phyloP scores from a whole-genome alignment of 73 alveolate species.

The Blepharisma stoltei region DNA sequence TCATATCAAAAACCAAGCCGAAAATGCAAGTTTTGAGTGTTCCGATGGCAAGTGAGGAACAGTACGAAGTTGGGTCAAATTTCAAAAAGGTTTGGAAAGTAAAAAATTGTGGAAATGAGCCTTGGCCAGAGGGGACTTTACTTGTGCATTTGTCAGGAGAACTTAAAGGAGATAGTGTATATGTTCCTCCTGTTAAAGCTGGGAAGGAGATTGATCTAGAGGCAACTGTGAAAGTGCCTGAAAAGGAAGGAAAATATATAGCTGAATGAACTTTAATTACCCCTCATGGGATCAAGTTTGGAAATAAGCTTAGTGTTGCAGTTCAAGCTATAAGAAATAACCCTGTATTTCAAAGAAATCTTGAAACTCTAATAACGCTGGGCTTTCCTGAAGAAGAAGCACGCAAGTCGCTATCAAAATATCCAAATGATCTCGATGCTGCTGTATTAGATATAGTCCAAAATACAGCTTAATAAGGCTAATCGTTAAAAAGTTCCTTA shows the following conservation, averaged over 20 bases:
- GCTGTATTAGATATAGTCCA: too few species aligned
- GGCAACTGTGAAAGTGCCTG: not conserved
- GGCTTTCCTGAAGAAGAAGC: constrained; percentile 10
- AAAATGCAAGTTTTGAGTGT: constrained; percentile 10
- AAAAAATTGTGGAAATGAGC: not conserved
- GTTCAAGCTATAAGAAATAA: not conserved
- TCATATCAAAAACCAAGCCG: not conserved
- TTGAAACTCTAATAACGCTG: not conserved
- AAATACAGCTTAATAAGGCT: too few species aligned
- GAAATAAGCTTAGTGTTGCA: constrained; percentile 3
- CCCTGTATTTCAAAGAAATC: not conserved
- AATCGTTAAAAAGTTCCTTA: too few species aligned
- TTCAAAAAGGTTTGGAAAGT: constrained; percentile 1
- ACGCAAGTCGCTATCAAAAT: not conserved
- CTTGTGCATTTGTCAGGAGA: too few species aligned
- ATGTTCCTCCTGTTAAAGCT: not conserved
- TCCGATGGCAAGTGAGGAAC: too few species aligned
- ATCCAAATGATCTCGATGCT: too few species aligned
- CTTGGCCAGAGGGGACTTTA: not conserved
- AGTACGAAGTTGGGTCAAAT: too few species aligned
- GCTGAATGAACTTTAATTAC: constrained; percentile 15
- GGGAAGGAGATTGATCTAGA: not conserved
- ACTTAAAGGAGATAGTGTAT: too few species aligned
- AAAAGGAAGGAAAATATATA: constrained; percentile 19
- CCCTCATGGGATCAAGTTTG: constrained; percentile 28